phyloP scores from a whole-genome alignment of 257 asterid species.

The Lithospermum erythrorhizon region DNA sequence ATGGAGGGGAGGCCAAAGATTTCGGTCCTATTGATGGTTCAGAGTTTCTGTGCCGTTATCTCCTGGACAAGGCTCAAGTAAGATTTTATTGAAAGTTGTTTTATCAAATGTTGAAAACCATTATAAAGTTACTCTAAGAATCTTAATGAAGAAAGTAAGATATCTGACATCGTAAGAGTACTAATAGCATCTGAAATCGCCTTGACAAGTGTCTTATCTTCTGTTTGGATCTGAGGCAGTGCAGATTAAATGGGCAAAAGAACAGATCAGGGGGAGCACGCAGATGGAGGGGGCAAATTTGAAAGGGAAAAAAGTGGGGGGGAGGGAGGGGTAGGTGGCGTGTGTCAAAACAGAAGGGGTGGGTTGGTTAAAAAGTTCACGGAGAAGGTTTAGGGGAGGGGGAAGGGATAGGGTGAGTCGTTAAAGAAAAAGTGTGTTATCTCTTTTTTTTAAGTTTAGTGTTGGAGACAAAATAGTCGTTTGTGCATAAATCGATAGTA shows the following conservation, averaged over 20 bases:
- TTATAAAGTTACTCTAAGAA: background rate
- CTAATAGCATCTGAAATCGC: background rate
- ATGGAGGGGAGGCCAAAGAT: constrained; percentile 50
- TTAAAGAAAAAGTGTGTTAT: too few species aligned
- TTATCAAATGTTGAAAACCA: background rate
- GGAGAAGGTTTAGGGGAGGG: too few species aligned
- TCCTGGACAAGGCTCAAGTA: constrained; percentile 85
- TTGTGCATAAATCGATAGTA: too few species aligned
- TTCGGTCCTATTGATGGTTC: constrained; percentile 64
- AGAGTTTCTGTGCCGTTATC: constrained; percentile 76
- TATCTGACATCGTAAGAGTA: background rate
- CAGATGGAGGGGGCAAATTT: too few species aligned
- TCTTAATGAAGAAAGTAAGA: background rate
- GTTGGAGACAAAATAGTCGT: too few species aligned
- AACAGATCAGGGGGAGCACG: too few species aligned
- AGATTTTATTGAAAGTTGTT: constrained; percentile 6
- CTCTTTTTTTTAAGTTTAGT: too few species aligned
- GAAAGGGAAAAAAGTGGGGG: too few species aligned
- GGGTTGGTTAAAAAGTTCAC: too few species aligned
- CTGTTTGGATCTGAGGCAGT: background rate
- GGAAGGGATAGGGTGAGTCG: too few species aligned
- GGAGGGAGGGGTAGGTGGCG: too few species aligned
- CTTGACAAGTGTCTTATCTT: background rate
- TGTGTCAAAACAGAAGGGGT: too few species aligned
- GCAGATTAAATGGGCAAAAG: background rate